Conservation (phyloP, 2,329 filamentous ascomycete species). For the Plenodomus lindquistii region DNA sequence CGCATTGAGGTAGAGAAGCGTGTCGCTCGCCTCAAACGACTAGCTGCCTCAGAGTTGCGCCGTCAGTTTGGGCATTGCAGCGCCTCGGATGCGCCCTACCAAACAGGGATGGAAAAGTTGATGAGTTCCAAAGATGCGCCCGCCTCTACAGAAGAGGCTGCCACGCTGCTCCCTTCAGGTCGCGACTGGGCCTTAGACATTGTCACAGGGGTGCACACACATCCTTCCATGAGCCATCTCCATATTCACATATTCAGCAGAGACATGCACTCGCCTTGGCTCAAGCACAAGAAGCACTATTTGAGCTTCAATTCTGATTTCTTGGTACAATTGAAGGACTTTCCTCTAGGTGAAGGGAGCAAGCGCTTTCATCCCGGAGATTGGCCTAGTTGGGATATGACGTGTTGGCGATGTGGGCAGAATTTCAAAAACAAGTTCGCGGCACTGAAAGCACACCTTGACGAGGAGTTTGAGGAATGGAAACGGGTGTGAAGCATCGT, state of each 20-base stretch:
- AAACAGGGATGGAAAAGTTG: slow-evolving; percentile 53
- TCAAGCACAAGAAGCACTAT: slow-evolving; percentile 88
- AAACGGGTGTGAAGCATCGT: slow-evolving; percentile 47
- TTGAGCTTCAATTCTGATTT: slow-evolving; percentile 89
- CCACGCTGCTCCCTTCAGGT: slow-evolving; percentile 59
- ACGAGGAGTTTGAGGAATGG: slow-evolving; percentile 76
- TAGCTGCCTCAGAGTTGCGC: slow-evolving; percentile 76
- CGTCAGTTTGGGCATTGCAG: slow-evolving; percentile 69
- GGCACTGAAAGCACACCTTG: slow-evolving; percentile 74
- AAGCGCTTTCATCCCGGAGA: slow-evolving; percentile 61
- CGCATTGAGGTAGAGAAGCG: slow-evolving; percentile 66
- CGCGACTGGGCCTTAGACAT: slow-evolving; percentile 80
- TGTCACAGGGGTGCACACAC: slow-evolving; percentile 78
- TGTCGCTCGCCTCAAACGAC: slow-evolving; percentile 60
- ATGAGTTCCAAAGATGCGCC: slow-evolving; percentile 54
- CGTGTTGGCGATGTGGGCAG: slow-evolving; percentile 81
- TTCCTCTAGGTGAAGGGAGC: slow-evolving; percentile 73
- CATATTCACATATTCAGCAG: slow-evolving; percentile 86
- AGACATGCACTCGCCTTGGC: slow-evolving; percentile 72
- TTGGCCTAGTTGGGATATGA: slow-evolving; percentile 68
- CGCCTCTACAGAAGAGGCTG: slow-evolving; percentile 48
- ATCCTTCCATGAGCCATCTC: slow-evolving; percentile 88
- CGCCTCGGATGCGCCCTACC: slow-evolving; percentile 63
- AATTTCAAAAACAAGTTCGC: slow-evolving; percentile 76
- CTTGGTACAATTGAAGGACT: slow-evolving; percentile 76